Evolutionary conservation across 345 rosid genomes (phyloP).

Genomic region (Heritiera littoralis): DNA sequence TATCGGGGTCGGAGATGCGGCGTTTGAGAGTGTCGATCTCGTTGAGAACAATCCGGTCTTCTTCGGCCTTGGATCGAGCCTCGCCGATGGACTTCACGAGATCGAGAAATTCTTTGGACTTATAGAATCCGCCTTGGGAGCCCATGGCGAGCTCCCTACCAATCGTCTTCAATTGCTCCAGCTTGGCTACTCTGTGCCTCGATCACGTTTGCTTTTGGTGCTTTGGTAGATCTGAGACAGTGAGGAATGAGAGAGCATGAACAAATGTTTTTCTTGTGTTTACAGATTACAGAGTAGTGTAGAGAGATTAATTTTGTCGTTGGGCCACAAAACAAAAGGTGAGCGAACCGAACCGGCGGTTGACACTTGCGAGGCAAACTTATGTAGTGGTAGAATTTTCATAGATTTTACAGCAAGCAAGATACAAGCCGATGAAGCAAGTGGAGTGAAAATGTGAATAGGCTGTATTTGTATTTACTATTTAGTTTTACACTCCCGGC

Average conservation of each 20-base stretch:
- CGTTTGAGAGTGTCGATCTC: constrained; percentile 94
- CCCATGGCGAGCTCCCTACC: constrained; percentile 99
- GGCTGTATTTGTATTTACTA: too few relatives aligned
- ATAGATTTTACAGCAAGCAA: too few relatives aligned
- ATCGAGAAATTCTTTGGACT: constrained; percentile 94
- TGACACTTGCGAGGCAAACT: too few relatives aligned
- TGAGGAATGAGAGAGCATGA: neutral
- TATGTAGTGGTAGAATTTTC: too few relatives aligned
- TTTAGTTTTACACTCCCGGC: too few relatives aligned
- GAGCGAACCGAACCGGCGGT: too few relatives aligned
- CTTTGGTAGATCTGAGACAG: constrained; percentile 4
- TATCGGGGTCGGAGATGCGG: constrained; percentile 79
- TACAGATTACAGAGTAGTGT: neutral
- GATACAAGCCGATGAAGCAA: too few relatives aligned
- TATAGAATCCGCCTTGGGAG: constrained; percentile 94
- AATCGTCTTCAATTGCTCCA: constrained; percentile 97
- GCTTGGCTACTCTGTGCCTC: constrained; percentile 18
- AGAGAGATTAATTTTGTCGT: too few relatives aligned
- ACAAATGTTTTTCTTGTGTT: neutral
- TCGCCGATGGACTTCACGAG: constrained; percentile 97
- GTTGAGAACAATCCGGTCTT: constrained; percentile 88
- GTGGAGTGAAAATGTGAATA: too few relatives aligned
- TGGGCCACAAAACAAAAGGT: neutral
- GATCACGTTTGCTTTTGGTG: neutral
- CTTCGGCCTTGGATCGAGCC: constrained; percentile 98